A percentile compares a stretch with the other conserved stretches of the same genome.
Evolutionary conservation across 108 stramenopile species (phyloP).

Genomic region (Pelagomonas calceolata): DNA sequence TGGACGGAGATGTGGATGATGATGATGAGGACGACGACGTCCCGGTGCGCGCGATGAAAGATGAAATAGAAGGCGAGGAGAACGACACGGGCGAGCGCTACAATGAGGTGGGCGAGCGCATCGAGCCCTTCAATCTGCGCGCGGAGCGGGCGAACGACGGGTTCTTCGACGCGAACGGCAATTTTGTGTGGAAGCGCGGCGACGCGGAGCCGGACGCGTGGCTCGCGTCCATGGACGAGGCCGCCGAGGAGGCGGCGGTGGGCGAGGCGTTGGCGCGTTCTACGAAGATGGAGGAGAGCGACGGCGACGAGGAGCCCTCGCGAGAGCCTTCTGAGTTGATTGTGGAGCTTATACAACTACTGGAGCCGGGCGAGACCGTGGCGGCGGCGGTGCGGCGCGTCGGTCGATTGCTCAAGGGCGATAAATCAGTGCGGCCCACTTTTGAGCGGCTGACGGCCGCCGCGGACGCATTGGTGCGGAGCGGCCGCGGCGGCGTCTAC

Average conservation of each 20-base stretch:
- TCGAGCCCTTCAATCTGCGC: slow-evolving; percentile 35
- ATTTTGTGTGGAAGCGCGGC: slow-evolving; percentile 36
- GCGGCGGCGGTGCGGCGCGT: slow-evolving; percentile 1
- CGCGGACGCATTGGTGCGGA: slow-evolving; percentile 19
- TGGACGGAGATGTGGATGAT: slow-evolving; percentile 25
- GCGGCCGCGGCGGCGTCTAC: slow-evolving; percentile 19
- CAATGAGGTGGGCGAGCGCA: slow-evolving; percentile 34
- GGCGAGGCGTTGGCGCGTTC: not conserved
- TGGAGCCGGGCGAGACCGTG: not conserved
- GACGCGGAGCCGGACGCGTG: slow-evolving; percentile 4
- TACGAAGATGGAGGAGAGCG: not conserved
- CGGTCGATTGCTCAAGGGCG: not conserved
- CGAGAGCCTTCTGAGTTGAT: too few relatives aligned
- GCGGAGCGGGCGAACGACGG: slow-evolving; percentile 30
- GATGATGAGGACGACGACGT: slow-evolving; percentile 15
- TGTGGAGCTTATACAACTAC: not conserved
- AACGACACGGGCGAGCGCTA: slow-evolving; percentile 6
- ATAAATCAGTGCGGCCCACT: too few relatives aligned
- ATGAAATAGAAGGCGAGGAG: slow-evolving; percentile 32
- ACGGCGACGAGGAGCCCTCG: not conserved
- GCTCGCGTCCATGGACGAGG: not conserved
- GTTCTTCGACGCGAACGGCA: slow-evolving; percentile 35
- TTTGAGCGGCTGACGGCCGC: slow-evolving; percentile 4
- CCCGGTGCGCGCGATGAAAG: slow-evolving; percentile 10
- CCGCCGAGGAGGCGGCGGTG: not conserved